Evolutionary conservation across 225 moss, liverwort and hornwort species (phyloP).

Genomic region (Sphagnum tenellum): DNA sequence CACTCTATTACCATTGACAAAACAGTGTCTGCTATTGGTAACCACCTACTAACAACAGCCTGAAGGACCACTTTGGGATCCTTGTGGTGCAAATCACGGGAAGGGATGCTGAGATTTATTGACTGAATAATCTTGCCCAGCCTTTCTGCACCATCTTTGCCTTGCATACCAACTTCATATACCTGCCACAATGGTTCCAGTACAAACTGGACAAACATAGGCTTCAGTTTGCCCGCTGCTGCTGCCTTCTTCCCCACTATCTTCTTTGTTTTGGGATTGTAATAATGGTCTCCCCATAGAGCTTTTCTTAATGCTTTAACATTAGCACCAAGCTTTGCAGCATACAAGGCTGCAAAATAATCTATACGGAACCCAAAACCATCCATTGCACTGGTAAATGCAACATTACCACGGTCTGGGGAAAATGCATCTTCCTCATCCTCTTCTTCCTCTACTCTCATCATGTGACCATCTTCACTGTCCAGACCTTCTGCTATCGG

Average conservation of each 20-base stretch:
- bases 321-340: constrained; percentile 87
- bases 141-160: constrained; percentile 65
- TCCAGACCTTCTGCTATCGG: constrained; percentile 18
- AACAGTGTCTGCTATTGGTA: constrained; percentile 72
- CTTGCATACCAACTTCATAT: constrained; percentile 78
- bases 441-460: constrained; percentile 15
- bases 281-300: constrained; percentile 82
- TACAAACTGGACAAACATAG: constrained; percentile 97
- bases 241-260: constrained; percentile 69
- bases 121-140: constrained; percentile 78
- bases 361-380: constrained; percentile 90
- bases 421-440: constrained; percentile 93
- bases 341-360: constrained; percentile 71
- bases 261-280: constrained; percentile 77
- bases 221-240: constrained; percentile 83
- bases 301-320: constrained; percentile 55
- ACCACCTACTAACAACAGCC: constrained; percentile 80
- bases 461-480: constrained; percentile 17
- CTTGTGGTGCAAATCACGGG: constrained; percentile 82
- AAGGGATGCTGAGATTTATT: constrained; percentile 65
- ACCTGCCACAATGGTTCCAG: constrained; percentile 93
- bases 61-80: constrained; percentile 84
- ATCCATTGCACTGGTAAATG: constrained; percentile 88
- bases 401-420: constrained; percentile 93
- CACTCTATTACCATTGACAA: constrained; percentile 85